Conservation (phyloP, 306 rosid genomes). For the Gastrolobium villosum region DNA sequence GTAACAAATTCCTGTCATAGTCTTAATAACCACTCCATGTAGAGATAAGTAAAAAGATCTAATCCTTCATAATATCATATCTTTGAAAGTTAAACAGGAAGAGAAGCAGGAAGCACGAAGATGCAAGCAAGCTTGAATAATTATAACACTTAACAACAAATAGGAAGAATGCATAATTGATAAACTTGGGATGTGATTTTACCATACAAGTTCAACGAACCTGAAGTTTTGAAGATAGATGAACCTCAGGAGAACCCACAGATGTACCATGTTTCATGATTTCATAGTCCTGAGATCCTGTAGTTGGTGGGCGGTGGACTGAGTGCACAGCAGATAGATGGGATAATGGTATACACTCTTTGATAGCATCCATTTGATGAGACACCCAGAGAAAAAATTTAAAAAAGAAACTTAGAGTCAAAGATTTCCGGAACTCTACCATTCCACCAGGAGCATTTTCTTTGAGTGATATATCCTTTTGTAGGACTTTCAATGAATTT, state of each 20-base stretch:
- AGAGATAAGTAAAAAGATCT: constrained; percentile 19
- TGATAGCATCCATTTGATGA: constrained; percentile 69
- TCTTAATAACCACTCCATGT: constrained; percentile 6
- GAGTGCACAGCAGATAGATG: constrained; percentile 83
- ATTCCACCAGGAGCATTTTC: constrained; percentile 96
- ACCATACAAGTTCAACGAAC: constrained; percentile 50
- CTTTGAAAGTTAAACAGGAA: constrained; percentile 17
- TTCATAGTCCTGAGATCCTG: constrained; percentile 89
- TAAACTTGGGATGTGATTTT: constrained; percentile 34
- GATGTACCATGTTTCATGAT: constrained; percentile 84
- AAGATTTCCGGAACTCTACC: constrained; percentile 92
- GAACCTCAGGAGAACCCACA: constrained; percentile 96
- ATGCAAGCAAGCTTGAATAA: constrained; percentile 31
- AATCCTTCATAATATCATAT: constrained; percentile 31
- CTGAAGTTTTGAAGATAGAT: constrained; percentile 92
- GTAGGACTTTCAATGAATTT: constrained; percentile 71
- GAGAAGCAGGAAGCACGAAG: constrained; percentile 30
- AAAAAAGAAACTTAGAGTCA: constrained; percentile 86
- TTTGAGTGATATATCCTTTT: constrained; percentile 67
- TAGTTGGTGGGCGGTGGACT: constrained; percentile 79
- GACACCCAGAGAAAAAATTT: constrained; percentile 96
- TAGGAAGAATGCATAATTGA: neutral
- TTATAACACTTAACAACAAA: constrained; percentile 33
- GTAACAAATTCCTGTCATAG: constrained; percentile 11
- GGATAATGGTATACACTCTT: constrained; percentile 64